Evolutionary conservation across 768 basidiomycete species (phyloP).

Genomic region (Scleroderma bovista): DNA sequence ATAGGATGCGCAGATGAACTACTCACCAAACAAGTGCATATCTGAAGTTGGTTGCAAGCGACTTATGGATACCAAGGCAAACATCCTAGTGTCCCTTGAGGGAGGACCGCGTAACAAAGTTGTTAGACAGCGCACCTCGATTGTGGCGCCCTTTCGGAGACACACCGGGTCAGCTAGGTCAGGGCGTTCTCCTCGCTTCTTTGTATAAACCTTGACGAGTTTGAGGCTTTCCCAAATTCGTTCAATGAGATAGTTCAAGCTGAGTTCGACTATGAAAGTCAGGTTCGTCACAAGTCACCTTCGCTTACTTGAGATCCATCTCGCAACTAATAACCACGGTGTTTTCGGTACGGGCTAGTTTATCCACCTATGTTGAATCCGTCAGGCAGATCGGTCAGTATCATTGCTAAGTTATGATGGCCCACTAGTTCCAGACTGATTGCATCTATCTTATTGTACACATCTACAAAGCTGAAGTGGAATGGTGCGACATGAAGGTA

Average conservation of each 20-base stretch:
- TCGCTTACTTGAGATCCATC: conserved; percentile 78
- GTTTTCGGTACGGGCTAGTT: conserved; percentile 73
- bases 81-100: conserved; percentile 50
- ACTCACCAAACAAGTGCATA: conserved; percentile 90
- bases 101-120: not conserved
- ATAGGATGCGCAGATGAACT: not conserved
- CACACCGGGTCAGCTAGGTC: conserved; percentile 90
- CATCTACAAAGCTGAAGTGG: conserved; percentile 45
- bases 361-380: conserved; percentile 49
- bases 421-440: conserved; percentile 67
- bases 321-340: conserved; percentile 97
- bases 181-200: conserved; percentile 92
- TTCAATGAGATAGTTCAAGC: conserved; percentile 69
- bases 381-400: not conserved
- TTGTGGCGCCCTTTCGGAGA: conserved; percentile 84
- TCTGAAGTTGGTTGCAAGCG: conserved; percentile 85
- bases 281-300: not conserved
- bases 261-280: conserved; percentile 21
- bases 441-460: conserved; percentile 95
- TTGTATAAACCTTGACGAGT: conserved; percentile 91
- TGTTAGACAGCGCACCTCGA: conserved; percentile 53
- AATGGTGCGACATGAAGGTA: conserved; percentile 1
- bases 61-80: conserved; percentile 89
- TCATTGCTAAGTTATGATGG: not conserved
- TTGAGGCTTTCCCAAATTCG: conserved; percentile 76